Base-by-base conservation (phyloP, 805 yeast genomes). In the Barnettozyma salicaria region DNA sequence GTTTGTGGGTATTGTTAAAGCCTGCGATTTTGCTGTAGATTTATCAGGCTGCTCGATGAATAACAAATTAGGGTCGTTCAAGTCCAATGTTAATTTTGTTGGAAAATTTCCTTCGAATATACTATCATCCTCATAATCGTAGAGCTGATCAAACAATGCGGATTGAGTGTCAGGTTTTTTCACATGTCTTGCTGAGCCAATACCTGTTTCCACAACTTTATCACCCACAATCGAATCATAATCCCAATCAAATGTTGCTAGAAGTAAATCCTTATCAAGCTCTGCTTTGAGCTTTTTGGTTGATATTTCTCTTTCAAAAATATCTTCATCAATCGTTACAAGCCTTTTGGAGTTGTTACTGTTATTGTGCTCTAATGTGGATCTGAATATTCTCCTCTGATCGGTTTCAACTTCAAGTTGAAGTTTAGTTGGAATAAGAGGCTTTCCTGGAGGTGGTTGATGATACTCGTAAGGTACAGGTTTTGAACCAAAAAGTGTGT, bases 41-140 rank as follows among this genome's bases (percentile, higher is more conserved):
- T 41, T 50, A 32, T 47, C 52, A 23, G 40, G 42, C 39, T 70
- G 69, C 9, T 76, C 72, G 18, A 78, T 72, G 44, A 92, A 80
- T 27, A 90, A 59, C 40, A 92, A 61, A 37, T 79, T 70, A 11
- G 92, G 84, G 58, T 92, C 99, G 54, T 89, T 92, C 80, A 88
- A 72, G 58, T 90, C 95, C 30, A 92, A 60, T 45, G 68, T 68
- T 27, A 79, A 56, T 20, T 64, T 64, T 23, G 49, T 39, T 3
- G 61, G 29, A 53, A 64, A 36, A 18, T 65, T 68, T 2, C 96
- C 97, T 27, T 83, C 80, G 36, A 89, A 73, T n/a, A 92, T 70
- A 43, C 72, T 66, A 19, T 78, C 83, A 49, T 83, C 90, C 21
- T 78, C 80, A 36, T 76, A 76, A 27, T 74, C 63, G 11, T 61